These are phyloP conservation scores for Streptanthus diversifolius DNA, from an alignment of 345 rosid genomes.

Conservation along the genomic window DNA sequence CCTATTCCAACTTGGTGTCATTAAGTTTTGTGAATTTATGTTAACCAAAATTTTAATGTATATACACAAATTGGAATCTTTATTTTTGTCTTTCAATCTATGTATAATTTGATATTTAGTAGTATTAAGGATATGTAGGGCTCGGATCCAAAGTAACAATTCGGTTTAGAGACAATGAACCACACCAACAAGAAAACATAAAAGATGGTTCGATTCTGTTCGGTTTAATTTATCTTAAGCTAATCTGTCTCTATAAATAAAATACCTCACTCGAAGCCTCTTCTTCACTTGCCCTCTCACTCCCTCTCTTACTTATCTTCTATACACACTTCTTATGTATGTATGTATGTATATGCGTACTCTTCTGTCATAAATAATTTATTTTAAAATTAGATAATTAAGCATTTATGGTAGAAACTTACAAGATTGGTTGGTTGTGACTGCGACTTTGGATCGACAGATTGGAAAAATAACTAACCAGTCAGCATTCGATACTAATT, in stretches of 20 bases:
- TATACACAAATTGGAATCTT: too few species aligned
- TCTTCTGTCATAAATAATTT: not conserved
- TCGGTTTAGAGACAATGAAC: constrained; percentile 12
- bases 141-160: not conserved
- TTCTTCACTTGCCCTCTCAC: constrained; percentile 16
- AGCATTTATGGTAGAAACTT: constrained; percentile 17
- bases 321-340: not conserved
- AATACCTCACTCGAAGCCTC: constrained; percentile 13
- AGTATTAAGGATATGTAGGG: not conserved
- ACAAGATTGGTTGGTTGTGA: constrained; percentile 18
- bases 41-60: too few species aligned
- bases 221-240: not conserved
- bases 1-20: not conserved
- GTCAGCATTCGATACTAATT: constrained; percentile 4
- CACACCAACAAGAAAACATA: not conserved
- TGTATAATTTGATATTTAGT: not conserved
- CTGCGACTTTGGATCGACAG: constrained; percentile 1
- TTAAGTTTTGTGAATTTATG: too few species aligned
- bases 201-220: not conserved
- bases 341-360: not conserved
- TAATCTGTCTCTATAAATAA: constrained; percentile 24
- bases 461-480: not conserved
- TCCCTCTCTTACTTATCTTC: constrained; percentile 10
- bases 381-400: not conserved
- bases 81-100: too few species aligned